Evolutionary conservation across 2,329 filamentous ascomycete species (phyloP), one percentile per base, ranked within the genome.

Genomic region (Tolypocladium amazonense): DNA sequence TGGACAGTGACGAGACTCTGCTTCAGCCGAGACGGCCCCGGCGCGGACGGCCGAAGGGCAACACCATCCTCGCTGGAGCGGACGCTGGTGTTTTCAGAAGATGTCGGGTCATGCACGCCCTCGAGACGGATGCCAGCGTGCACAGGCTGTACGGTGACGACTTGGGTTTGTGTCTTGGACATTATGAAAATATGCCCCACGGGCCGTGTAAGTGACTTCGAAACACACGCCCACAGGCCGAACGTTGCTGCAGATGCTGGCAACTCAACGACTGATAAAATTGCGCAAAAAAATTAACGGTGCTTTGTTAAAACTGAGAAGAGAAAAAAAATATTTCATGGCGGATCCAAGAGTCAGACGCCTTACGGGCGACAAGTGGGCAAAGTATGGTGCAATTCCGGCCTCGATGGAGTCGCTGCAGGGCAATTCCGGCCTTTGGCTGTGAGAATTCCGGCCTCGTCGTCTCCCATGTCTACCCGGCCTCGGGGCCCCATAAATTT

Each of bases 151-250:
- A 27, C 47, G 25, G 30, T 23, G 23, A 27, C 47, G 6, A 50
- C 25, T 50, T 50, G 47, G 14, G 47, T 50, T 20, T 50, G 47
- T n/a, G 47, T 50, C 14, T 50, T 50, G 0, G 47, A 50, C 47
- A 50, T 50, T 50, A 18, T 11, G 25, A 30, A 20, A 30, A 50
- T 4, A 14, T 30, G 45, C 25, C 45, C 45, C 45, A 30, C 45
- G 45, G 25, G 47, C 47, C 47, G 47, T 50, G 47, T 50, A 50
- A 50, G 47, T 50, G 25, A 18, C 9, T 25, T 30, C 25, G 25
- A 27, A 50, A 18, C 45, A 27, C 23, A 9, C 25, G 33, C 78
- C 70, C 2, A 76, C 67, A 23, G 27, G 18, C 15, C 15, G n/a
- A 20, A 52, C 4, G 27, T 20, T 20, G 27, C 15, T 20, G 47